These are phyloP conservation scores for Trypanosoma mega DNA, from an alignment of 208 protist genomes.

Conservation along the genomic window DNA sequence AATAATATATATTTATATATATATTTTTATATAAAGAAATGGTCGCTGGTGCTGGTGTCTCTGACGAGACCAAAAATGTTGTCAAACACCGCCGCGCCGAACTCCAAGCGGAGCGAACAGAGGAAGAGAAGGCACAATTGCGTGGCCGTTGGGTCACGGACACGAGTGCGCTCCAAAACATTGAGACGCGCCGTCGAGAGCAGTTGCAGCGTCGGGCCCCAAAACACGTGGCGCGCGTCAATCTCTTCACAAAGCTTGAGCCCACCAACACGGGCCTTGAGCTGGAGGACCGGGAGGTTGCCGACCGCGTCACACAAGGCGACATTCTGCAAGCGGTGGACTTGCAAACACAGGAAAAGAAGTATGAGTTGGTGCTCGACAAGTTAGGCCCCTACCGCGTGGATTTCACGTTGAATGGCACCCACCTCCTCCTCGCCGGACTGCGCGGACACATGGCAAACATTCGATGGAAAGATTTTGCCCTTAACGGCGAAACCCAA, in stretches of 20 bases:
- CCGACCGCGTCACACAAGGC: conserved; percentile 91
- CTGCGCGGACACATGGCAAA: conserved; percentile 95
- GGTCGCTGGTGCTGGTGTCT: conserved; percentile 27
- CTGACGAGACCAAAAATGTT: conserved; percentile 59
- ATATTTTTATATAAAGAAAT: conserved; percentile 19
- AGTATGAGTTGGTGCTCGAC: conserved; percentile 93
- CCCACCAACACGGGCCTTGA: conserved; percentile 65
- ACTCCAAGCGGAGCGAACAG: conserved; percentile 30
- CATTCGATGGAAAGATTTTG: conserved; percentile 94
- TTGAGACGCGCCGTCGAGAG: conserved; percentile 50
- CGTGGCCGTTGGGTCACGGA: conserved; percentile 84
- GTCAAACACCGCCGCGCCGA: conserved; percentile 50
- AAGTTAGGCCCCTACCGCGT: conserved; percentile 95
- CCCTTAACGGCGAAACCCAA: conserved; percentile 92
- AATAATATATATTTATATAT: conserved; percentile 7
- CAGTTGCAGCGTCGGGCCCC: conserved; percentile 56
- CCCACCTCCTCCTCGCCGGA: conserved; percentile 92
- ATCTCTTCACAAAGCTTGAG: conserved; percentile 69
- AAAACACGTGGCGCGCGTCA: conserved; percentile 61
- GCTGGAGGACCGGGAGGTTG: conserved; percentile 88
- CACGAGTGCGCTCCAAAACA: conserved; percentile 58
- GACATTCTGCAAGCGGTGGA: conserved; percentile 91
- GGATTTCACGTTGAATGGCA: conserved; percentile 94
- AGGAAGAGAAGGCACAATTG: conserved; percentile 60
- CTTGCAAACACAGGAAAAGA: conserved; percentile 91